Evolutionary conservation across 1,284 basidiomycete species (phyloP).

Genomic region (Coniferiporia weirii): DNA sequence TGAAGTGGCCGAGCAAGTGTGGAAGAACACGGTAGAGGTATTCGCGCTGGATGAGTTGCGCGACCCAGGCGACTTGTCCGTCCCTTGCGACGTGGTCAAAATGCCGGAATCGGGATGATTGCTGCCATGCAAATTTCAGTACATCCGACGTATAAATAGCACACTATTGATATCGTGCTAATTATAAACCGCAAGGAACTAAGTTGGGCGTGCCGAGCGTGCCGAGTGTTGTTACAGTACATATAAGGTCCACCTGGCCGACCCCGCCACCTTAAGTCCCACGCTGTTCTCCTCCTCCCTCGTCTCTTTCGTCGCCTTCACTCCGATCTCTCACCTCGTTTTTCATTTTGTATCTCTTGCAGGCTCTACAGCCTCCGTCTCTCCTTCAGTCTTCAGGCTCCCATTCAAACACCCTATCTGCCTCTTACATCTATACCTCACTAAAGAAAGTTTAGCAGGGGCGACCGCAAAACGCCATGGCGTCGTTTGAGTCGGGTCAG

Average conservation of each 20-base stretch:
- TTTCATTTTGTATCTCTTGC: not conserved
- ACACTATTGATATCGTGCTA: not conserved
- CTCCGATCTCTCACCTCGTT: not conserved
- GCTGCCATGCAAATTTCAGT: too few species aligned
- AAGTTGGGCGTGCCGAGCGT: not conserved
- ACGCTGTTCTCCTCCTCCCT: not conserved
- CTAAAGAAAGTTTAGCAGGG: conserved; percentile 2
- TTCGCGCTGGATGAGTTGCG: conserved; percentile 48
- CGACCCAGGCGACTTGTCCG: not conserved
- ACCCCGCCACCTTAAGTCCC: not conserved
- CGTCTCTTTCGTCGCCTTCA: not conserved
- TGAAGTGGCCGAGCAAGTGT: conserved; percentile 54
- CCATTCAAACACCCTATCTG: not conserved
- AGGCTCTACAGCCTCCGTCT: conserved; percentile 3
- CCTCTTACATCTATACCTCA: not conserved
- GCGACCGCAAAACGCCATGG: conserved; percentile 9
- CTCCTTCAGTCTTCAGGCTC: not conserved
- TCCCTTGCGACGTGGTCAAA: too few species aligned
- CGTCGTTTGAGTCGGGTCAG: conserved; percentile 20
- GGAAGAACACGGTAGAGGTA: conserved; percentile 62
- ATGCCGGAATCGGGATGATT: not conserved
- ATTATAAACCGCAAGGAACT: not conserved
- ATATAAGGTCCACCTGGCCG: not conserved
- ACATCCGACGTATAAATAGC: not conserved
- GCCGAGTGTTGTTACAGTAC: conserved; percentile 5